Conservation (phyloP, 208 protist genomes). For the Naegleria gruberi region DNA sequence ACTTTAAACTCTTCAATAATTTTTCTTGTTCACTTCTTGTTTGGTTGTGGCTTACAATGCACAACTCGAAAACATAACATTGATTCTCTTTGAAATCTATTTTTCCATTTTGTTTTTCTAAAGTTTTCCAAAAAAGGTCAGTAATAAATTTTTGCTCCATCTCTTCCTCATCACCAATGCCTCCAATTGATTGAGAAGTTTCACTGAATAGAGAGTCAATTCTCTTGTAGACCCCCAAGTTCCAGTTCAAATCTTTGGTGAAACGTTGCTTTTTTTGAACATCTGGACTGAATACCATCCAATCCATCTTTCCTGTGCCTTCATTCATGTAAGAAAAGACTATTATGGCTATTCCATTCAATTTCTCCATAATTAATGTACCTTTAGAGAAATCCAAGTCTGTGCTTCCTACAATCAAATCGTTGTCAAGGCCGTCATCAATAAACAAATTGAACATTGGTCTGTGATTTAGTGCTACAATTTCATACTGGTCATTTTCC, state of each 20-base stretch:
- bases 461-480: background rate
- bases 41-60: background rate
- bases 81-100: background rate
- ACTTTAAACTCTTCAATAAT: background rate
- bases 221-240: background rate
- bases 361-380: background rate
- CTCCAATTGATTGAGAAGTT: background rate
- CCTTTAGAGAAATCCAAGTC: background rate
- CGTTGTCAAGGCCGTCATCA: background rate
- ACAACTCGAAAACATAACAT: background rate
- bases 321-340: background rate
- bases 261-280: background rate
- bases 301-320: no score
- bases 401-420: background rate
- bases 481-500: background rate
- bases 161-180: background rate
- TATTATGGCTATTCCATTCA: background rate
- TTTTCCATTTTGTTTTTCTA: background rate
- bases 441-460: background rate
- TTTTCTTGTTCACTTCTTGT: background rate
- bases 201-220: background rate
- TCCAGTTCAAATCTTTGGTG: background rate
- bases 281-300: background rate
- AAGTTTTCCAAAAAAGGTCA: background rate
- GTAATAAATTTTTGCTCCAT: background rate